phyloP scores from a whole-genome alignment of 345 rosid species.

The Populus nigra region DNA sequence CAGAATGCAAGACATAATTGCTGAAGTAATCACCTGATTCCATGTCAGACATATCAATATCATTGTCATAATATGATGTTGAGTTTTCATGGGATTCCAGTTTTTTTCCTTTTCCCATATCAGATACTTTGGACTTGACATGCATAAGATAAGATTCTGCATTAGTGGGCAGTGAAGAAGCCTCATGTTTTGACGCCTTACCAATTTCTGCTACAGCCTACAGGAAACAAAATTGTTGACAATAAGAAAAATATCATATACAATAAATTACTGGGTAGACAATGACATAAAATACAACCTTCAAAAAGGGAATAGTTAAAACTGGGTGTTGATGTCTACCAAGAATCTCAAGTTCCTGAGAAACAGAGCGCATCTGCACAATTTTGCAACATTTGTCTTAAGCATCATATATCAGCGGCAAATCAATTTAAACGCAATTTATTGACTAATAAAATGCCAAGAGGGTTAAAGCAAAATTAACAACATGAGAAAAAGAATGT shows the following conservation, averaged over 20 bases:
- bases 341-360: conserved; percentile 85
- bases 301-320: conserved; percentile 74
- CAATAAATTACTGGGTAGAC: neutral
- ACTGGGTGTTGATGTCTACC: conserved; percentile 90
- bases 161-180: conserved; percentile 47
- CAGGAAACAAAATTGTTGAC: conserved; percentile 17
- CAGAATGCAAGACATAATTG: neutral
- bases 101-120: conserved; percentile 25
- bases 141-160: conserved; percentile 46
- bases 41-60: conserved; percentile 5
- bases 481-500: too few relatives aligned
- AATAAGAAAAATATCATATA: neutral
- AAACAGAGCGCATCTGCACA: conserved; percentile 73
- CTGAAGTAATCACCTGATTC: conserved; percentile 33
- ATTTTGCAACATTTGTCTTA: conserved; percentile 9
- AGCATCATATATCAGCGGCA: neutral
- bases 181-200: conserved; percentile 73
- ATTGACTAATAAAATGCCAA: neutral
- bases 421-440: neutral
- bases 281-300: conserved; percentile 44
- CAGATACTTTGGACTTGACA: conserved; percentile 47
- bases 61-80: conserved; percentile 24
- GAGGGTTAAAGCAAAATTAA: neutral
- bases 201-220: conserved; percentile 80
- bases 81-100: conserved; percentile 25